These are phyloP conservation scores for Epichloe glyceriae DNA, from an alignment of 2,329 filamentous ascomycete genomes.

Conservation along the genomic window DNA sequence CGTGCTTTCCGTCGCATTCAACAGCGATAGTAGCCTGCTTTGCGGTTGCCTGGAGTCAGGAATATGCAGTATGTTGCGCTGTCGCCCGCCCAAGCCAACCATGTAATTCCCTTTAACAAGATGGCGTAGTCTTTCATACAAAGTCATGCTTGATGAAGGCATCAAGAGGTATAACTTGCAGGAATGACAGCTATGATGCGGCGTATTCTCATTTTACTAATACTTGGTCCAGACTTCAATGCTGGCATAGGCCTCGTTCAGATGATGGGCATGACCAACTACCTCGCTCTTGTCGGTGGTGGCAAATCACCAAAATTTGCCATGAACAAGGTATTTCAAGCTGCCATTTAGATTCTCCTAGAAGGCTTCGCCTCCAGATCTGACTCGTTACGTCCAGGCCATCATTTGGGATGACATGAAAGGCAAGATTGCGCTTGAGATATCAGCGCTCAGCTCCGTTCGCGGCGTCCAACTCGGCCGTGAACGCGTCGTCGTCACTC, in stretches of 20 bases:
- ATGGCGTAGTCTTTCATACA: conserved; percentile 51
- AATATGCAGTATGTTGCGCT: conserved; percentile 54
- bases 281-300: conserved; percentile 79
- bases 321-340: conserved; percentile 56
- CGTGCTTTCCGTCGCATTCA: conserved; percentile 76
- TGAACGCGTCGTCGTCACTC: conserved; percentile 64
- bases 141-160: conserved; percentile 58
- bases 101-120: background rate
- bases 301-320: conserved; percentile 76
- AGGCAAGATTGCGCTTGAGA: conserved; percentile 57
- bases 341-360: background rate
- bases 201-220: background rate
- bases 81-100: background rate
- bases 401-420: conserved; percentile 88
- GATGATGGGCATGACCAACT: conserved; percentile 80
- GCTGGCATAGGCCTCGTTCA: conserved; percentile 71
- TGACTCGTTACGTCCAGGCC: conserved; percentile 30
- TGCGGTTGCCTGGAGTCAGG: conserved; percentile 72
- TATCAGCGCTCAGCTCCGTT: conserved; percentile 70
- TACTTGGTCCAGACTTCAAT: conserved; percentile 48
- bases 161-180: conserved; percentile 26
- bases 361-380: background rate
- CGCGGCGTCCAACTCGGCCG: conserved; percentile 67
- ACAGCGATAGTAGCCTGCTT: conserved; percentile 73
- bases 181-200: background rate